Percentiles rank a stretch among this genome's conserved stretches.
phyloP scores from a whole-genome alignment of 352 stramenopile species.

The Globisporangium lucens region DNA sequence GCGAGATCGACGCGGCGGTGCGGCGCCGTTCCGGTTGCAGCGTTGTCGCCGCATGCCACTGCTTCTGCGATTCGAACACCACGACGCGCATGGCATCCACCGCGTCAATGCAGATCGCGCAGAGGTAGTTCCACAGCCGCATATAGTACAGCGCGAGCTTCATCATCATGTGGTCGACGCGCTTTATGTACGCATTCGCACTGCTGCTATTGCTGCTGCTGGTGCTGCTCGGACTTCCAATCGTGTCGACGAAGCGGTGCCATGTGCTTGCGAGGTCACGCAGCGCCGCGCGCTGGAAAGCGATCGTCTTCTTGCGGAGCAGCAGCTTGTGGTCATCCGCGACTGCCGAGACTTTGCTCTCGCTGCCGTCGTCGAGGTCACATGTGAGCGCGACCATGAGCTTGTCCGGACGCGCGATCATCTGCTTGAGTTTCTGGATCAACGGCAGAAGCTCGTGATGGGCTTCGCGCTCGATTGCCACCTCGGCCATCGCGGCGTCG shows the following conservation, averaged over 20 bases:
- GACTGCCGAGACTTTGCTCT: neutral
- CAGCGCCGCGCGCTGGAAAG: constrained; percentile 40
- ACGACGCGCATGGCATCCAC: constrained; percentile 35
- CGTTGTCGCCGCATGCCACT: constrained; percentile 9
- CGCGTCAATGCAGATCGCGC: constrained; percentile 33
- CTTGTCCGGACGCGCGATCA: constrained; percentile 45
- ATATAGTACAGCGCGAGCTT: constrained; percentile 59
- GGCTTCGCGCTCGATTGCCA: constrained; percentile 13
- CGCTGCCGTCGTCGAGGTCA: constrained; percentile 15
- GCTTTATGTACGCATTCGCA: constrained; percentile 15
- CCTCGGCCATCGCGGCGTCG: constrained; percentile 6
- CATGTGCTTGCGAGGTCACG: constrained; percentile 24
- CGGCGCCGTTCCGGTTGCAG: constrained; percentile 25
- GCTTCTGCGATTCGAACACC: constrained; percentile 21
- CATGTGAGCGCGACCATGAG: constrained; percentile 43
- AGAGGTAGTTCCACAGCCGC: constrained; percentile 53
- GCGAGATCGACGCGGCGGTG: constrained; percentile 24
- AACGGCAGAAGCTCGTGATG: constrained; percentile 37
- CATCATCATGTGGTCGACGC: constrained; percentile 46
- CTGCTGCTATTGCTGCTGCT: neutral
- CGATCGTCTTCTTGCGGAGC: constrained; percentile 31
- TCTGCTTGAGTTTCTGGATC: constrained; percentile 37
- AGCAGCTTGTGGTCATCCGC: constrained; percentile 18
- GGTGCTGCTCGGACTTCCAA: constrained; percentile 5
- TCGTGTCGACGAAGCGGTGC: constrained; percentile 25